phyloP scores from a whole-genome alignment of 495 filamentous ascomycete genomes.

The Cladorrhinum samala region DNA sequence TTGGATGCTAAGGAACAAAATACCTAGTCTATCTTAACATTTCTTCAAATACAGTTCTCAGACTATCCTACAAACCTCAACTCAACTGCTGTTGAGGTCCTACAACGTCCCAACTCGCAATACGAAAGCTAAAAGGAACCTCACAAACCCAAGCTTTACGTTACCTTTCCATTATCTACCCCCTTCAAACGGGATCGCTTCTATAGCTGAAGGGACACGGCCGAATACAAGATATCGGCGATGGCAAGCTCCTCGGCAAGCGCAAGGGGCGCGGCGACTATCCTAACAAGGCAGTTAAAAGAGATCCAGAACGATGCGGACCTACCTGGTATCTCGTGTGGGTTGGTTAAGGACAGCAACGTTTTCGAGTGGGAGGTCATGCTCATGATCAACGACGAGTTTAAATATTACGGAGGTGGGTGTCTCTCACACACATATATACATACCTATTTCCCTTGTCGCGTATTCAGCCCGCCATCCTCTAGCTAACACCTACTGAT shows the following conservation, averaged over 20 bases:
- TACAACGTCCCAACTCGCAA: too few species aligned
- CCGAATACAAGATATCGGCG: too few species aligned
- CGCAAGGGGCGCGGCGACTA: slow-evolving; percentile 53
- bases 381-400: slow-evolving; percentile 97
- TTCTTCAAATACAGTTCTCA: too few species aligned
- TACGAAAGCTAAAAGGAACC: too few species aligned
- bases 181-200: too few species aligned
- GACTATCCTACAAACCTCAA: too few species aligned
- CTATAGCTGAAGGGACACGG: too few species aligned
- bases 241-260: slow-evolving; percentile 28
- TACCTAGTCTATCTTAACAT: too few species aligned
- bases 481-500: not conserved
- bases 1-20: too few species aligned
- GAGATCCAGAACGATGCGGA: slow-evolving; percentile 89
- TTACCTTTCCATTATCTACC: too few species aligned
- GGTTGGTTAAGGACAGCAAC: slow-evolving; percentile 74
- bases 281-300: slow-evolving; percentile 81
- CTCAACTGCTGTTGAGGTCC: too few species aligned
- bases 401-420: slow-evolving; percentile 88
- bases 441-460: not conserved
- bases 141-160: too few species aligned
- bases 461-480: not conserved
- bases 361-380: slow-evolving; percentile 99
- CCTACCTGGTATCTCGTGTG: slow-evolving; percentile 89
- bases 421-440: slow-evolving; percentile 22